Base-by-base conservation (phyloP, 2,329 filamentous ascomycete genomes). In the Hymenoscyphus fructigenus region DNA sequence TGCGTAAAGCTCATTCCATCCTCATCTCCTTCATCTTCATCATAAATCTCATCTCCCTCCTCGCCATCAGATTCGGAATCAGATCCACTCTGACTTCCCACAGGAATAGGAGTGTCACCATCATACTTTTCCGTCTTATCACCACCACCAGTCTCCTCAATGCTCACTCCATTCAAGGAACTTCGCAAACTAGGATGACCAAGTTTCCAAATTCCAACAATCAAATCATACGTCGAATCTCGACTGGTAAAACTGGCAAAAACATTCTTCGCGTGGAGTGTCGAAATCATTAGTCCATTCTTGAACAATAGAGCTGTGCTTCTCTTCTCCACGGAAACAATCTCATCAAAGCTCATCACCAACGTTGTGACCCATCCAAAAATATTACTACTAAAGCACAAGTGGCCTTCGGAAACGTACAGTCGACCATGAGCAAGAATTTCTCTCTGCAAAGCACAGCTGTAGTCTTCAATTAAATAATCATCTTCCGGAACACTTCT, bases 301-400 rank as follows among this genome's bases (percentile, higher is more conserved):
- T 96, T 96, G 79, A 99, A 98, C 1, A 99, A 83, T 66, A 99
- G 84, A 0, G 95, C 95, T 0, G 95, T 99, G 75, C 89, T 97
- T 77, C 96, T 91, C 80, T 98, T 98, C 79, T 99, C 95, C 7
- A 99, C 91, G 0, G 94, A 93, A 23, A 98, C 92, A 65, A 99
- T 92, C 77, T 99, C 95, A 75, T 99, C 95, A 76, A 99, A 99
- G 77, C 93, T 96, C 81, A 99, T 97, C 61, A 99, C 94, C 53
- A 99, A 82, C 1, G 95, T 99, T 0, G 95, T 99, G 26, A 96
- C 91, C 95, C 95, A 99, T 62, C 95, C 95, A 57, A 99, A 86
- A 70, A 99, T 99, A 76, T 99, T 99, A 81, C 95, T 98, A 74
- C 93, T 97, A 79, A 99, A 99, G 81, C 95, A 99, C 57, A 99